Evolutionary conservation across 768 basidiomycete genomes (phyloP).

Genomic region (Kwoniella bestiolae): DNA sequence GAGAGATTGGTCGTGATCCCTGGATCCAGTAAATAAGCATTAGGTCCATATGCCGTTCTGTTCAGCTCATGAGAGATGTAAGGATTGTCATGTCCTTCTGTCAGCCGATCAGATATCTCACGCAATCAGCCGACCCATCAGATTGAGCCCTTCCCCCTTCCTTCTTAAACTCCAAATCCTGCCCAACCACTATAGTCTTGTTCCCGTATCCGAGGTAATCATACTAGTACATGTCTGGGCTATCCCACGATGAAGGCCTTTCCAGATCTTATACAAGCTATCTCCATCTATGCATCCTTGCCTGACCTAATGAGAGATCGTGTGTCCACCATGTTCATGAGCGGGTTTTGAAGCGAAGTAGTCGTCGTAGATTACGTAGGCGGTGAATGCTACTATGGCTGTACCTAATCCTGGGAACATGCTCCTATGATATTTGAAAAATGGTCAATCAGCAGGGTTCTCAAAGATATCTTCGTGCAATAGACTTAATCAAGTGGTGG

Average conservation of each 20-base stretch:
- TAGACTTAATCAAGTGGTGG: no score
- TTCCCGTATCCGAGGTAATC: not conserved
- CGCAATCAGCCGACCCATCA: no score
- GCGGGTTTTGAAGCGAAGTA: conserved; percentile 48
- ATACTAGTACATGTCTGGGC: not conserved
- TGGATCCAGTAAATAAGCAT: no score
- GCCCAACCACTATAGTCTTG: not conserved
- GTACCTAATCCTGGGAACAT: conserved; percentile 95
- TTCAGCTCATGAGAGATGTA: no score
- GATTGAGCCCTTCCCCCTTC: no score
- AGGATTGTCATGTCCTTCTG: no score
- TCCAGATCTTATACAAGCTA: not conserved
- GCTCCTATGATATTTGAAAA: conserved; percentile 60
- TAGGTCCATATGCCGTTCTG: no score
- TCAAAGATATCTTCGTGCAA: no score
- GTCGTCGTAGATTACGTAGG: conserved; percentile 86
- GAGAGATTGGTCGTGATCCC: no score
- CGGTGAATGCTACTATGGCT: conserved; percentile 86
- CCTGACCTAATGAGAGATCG: conserved; percentile 1
- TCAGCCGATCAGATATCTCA: no score
- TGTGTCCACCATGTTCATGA: conserved; percentile 28
- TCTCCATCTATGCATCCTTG: not conserved
- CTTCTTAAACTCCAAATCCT: not conserved
- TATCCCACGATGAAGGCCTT: not conserved
- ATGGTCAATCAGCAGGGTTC: not conserved